phyloP scores from a whole-genome alignment of 768 basidiomycete genomes.

The Fistulinella prunicolor region DNA sequence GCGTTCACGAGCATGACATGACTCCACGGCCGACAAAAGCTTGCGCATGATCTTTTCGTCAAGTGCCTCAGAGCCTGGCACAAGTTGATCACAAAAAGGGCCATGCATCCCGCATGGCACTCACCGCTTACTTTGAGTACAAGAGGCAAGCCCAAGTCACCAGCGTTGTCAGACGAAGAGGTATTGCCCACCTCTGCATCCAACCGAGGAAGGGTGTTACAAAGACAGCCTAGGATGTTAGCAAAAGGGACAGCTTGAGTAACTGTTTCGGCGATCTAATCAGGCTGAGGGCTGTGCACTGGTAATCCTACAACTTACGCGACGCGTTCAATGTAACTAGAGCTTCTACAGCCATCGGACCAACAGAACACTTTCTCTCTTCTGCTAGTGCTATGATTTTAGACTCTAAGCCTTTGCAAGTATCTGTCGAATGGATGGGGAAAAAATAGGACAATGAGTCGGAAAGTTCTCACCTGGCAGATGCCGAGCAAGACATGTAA shows the following conservation, averaged over 20 bases:
- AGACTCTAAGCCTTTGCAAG: neutral
- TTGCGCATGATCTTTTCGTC: neutral
- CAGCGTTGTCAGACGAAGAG: neutral
- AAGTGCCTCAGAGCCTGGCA: neutral
- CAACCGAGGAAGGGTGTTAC: neutral
- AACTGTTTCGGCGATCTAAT: neutral
- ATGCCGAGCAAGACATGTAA: neutral
- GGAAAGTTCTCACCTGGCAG: neutral
- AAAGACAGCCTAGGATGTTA: constrained; percentile 5
- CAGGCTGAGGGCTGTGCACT: neutral
- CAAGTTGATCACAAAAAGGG: neutral
- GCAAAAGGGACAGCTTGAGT: neutral
- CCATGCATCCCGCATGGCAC: neutral
- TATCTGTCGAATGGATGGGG: neutral
- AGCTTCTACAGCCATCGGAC: constrained; percentile 5
- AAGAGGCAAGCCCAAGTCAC: neutral
- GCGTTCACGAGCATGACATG: neutral
- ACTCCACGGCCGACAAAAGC: neutral
- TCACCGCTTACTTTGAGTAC: neutral
- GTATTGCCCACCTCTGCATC: neutral
- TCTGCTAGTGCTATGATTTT: neutral
- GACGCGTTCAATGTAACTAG: neutral
- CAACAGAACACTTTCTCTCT: neutral
- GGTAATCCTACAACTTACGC: neutral
- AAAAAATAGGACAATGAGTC: neutral